Percentiles rank a stretch among this genome's conserved stretches.
Conservation (phyloP, 2,329 filamentous ascomycete species). For the Chrysosporium keratinophilum region DNA sequence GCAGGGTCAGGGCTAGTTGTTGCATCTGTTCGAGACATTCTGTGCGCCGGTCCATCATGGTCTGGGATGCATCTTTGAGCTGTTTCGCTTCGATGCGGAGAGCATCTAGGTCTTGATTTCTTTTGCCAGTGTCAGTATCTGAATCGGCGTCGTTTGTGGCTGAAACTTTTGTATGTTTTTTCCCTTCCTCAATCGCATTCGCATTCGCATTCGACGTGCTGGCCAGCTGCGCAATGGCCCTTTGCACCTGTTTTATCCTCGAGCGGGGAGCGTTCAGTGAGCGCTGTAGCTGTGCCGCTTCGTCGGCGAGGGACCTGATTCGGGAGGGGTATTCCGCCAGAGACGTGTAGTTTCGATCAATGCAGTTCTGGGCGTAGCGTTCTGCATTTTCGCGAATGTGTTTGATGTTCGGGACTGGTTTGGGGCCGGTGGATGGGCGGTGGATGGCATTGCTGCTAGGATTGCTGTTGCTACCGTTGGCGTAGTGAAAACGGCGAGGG, state of each 20-base stretch:
- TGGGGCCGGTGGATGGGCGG: constrained; percentile 41
- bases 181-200: too few species aligned
- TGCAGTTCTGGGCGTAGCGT: constrained; percentile 71
- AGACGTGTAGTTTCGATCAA: constrained; percentile 68
- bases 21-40: constrained; percentile 53
- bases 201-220: too few species aligned
- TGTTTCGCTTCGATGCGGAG: constrained; percentile 31
- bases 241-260: constrained; percentile 37
- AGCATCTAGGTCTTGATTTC: constrained; percentile 19
- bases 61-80: constrained; percentile 30
- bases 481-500: neutral
- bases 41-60: constrained; percentile 25
- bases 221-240: constrained; percentile 29
- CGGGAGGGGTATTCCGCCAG: constrained; percentile 43
- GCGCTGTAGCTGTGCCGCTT: constrained; percentile 31
- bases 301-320: constrained; percentile 38
- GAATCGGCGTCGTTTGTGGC: constrained; percentile 9
- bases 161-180: too few species aligned
- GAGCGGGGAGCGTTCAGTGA: constrained; percentile 34
- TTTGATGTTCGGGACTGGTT: constrained; percentile 69
- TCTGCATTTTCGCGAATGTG: constrained; percentile 79
- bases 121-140: constrained; percentile 8
- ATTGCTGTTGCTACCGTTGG: neutral
- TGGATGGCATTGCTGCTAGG: neutral
- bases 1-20: constrained; percentile 62